A percentile compares a stretch with the other conserved stretches of the same genome.
Conservation (phyloP, 371 early-diverging fungal genomes). For the Rhizopus delemar region DNA sequence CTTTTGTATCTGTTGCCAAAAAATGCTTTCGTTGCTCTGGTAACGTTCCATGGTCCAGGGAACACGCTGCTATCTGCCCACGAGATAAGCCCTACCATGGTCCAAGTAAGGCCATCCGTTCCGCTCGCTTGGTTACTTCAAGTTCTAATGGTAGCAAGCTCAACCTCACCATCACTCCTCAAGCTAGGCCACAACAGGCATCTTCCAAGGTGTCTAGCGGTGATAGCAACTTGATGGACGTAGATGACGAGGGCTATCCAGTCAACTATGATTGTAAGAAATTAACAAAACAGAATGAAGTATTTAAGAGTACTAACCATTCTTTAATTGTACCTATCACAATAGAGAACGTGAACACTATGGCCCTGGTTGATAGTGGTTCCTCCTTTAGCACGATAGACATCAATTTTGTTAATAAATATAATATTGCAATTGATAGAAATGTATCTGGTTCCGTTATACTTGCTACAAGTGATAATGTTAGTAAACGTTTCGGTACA, state of each 20-base stretch:
- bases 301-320: background rate
- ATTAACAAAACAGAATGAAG: background rate
- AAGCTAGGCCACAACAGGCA: background rate
- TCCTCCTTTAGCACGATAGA: conserved; percentile 5
- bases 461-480: background rate
- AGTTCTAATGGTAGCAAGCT: too few relatives aligned
- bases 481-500: background rate
- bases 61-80: too few relatives aligned
- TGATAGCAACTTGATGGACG: background rate
- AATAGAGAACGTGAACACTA: conserved; percentile 6
- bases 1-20: too few relatives aligned
- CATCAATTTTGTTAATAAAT: background rate
- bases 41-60: too few relatives aligned
- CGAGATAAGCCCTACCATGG: too few relatives aligned
- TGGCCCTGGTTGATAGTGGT: conserved; percentile 9
- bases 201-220: background rate
- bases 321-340: conserved; percentile 3
- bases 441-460: background rate
- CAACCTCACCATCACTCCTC: too few relatives aligned
- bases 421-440: too few relatives aligned
- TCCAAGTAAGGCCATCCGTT: too few relatives aligned
- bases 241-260: background rate
- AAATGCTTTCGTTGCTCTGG: too few relatives aligned
- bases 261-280: conserved; percentile 8
- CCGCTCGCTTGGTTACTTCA: too few relatives aligned